These are phyloP conservation scores for Colletotrichum spinosum DNA, from an alignment of 2,329 filamentous ascomycete genomes.

Conservation along the genomic window DNA sequence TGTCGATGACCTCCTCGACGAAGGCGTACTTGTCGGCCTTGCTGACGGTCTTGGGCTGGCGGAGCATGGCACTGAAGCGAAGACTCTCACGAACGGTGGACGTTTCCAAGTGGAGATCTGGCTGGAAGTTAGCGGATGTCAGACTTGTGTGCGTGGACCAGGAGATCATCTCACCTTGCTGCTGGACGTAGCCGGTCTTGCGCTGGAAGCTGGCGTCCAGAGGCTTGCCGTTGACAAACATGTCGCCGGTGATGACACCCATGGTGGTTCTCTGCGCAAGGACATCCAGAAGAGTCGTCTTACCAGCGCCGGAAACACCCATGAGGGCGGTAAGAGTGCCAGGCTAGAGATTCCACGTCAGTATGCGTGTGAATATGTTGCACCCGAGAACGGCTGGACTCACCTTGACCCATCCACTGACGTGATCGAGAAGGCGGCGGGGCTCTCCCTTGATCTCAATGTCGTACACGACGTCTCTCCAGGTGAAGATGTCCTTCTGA, in stretches of 20 bases:
- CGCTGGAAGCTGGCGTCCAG: constrained; percentile 70
- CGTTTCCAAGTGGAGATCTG: constrained; percentile 67
- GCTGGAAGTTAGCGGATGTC: neutral
- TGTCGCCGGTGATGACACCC: constrained; percentile 74
- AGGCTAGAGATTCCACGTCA: constrained; percentile 53
- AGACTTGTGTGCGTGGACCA: neutral
- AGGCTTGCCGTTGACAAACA: constrained; percentile 72
- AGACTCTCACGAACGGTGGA: constrained; percentile 67
- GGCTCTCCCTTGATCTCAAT: constrained; percentile 79
- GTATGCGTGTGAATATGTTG: no score
- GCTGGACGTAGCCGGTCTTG: constrained; percentile 75
- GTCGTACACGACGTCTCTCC: constrained; percentile 79
- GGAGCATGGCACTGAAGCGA: constrained; percentile 66
- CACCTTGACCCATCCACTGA: constrained; percentile 85
- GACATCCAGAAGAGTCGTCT: constrained; percentile 57
- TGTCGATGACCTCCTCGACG: constrained; percentile 73
- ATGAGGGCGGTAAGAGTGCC: constrained; percentile 86
- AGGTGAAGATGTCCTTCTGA: constrained; percentile 76
- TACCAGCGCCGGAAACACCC: constrained; percentile 66
- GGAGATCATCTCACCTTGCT: constrained; percentile 59
- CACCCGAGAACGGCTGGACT: no score
- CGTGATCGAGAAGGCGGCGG: constrained; percentile 80
- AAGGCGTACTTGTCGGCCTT: constrained; percentile 69
- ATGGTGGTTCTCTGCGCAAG: constrained; percentile 64
- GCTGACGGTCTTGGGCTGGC: constrained; percentile 65